Evolutionary conservation across 257 asterid genomes (phyloP), one percentile per base, ranked within the genome.

Genomic region (Voacanga thouarsii): DNA sequence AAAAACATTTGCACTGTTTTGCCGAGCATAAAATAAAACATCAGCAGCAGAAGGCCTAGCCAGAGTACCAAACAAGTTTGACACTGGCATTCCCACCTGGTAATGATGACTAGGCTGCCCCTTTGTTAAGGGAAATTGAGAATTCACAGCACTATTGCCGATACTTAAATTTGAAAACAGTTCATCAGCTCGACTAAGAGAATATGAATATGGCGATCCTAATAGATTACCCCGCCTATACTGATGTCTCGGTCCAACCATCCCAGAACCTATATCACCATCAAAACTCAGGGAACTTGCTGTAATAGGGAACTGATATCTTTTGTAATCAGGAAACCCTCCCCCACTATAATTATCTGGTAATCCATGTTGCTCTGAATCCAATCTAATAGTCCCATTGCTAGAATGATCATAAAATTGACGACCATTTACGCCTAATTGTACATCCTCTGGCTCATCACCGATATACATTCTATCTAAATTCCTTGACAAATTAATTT

Each of bases 391-490:
- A 67, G 78, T 73, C 75, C 86, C 83, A 56, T 82, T 72, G 6
- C 49, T 66, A 67, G 81, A 82, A 53, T 67, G 85, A 70, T 80
- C 86, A 76, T 77, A 72, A 73, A 83, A 71, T 71, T 50, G 87
- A 60, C 56, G 77, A 75, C 81, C 83, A 66, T 82, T 81, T 37
- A 50, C 63, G 80, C 77, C 81, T 12, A 74, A 78, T 6, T 66
- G 77, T 59, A 63, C 67, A 41, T 79, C 81, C 76, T 83, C 88
- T 50, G 71, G 88, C 81, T 86, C 87, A 72, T 89, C 87, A 67
- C 75, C 76, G 81, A 90, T 71, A 78, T 80, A 82, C 92, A 92
- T 85, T 77, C 80, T 84, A 75, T 89, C 78, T 39, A 94, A 86
- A 83, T 85, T 72, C 64, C 83, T 81, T 14, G 87, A 78, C 81